Percentiles rank a stretch among this genome's conserved stretches.
phyloP scores from a whole-genome alignment of 176 grass and related monocot species.

The Stipa capillata region DNA sequence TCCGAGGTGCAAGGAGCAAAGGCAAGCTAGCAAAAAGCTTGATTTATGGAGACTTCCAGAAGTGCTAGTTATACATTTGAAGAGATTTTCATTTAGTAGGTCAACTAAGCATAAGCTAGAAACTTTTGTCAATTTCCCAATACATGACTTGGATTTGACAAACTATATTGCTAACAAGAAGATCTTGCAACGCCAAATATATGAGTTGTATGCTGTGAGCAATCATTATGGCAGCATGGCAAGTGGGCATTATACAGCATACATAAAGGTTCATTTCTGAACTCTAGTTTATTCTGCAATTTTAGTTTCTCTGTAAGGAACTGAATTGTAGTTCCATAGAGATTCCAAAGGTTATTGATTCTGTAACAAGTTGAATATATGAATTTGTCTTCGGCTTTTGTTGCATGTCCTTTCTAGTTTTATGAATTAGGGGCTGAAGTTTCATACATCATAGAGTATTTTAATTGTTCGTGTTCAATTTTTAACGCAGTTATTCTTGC shows the following conservation, averaged over 20 bases:
- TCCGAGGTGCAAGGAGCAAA: constrained; percentile 94
- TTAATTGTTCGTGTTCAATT: background rate
- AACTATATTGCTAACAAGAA: constrained; percentile 92
- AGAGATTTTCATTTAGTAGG: constrained; percentile 94
- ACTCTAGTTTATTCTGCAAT: background rate
- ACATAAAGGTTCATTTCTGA: constrained; percentile 70
- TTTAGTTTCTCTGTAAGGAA: background rate
- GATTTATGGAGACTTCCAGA: constrained; percentile 98
- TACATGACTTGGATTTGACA: constrained; percentile 93
- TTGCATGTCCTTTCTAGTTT: background rate
- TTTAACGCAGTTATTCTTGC: background rate
- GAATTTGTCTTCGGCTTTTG: background rate
- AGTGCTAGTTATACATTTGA: constrained; percentile 96
- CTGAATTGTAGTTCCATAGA: background rate
- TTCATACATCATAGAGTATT: background rate
- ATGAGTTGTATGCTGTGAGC: constrained; percentile 87
- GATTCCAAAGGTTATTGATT: background rate
- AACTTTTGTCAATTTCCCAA: constrained; percentile 93
- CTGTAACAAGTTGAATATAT: background rate
- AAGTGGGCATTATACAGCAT: constrained; percentile 94
- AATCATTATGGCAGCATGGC: constrained; percentile 99
- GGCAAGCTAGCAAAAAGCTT: constrained; percentile 98
- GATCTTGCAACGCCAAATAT: constrained; percentile 54
- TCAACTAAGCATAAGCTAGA: constrained; percentile 94
- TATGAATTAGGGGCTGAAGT: background rate